phyloP scores from a whole-genome alignment of 1,284 basidiomycete genomes.

The Rhodotorula sp. region DNA sequence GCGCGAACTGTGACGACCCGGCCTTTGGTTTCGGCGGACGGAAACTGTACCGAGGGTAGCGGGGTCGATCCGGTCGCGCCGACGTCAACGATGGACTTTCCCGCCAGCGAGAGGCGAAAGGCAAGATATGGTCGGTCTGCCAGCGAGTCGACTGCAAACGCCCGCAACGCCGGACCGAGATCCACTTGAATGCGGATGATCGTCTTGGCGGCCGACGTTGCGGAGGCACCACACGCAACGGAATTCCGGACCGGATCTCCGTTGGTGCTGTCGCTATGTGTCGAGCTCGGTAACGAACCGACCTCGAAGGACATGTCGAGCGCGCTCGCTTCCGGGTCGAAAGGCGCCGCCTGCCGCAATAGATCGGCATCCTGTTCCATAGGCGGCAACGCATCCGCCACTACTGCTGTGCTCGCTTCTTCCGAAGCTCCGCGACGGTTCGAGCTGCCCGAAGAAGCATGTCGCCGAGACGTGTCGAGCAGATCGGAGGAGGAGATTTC shows the following conservation, averaged over 20 bases:
- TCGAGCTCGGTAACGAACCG: no score
- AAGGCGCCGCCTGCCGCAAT: conserved; percentile 4
- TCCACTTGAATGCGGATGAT: neutral
- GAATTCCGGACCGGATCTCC: neutral
- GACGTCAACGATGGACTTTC: neutral
- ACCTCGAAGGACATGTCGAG: neutral
- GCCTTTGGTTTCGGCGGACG: conserved; percentile 4
- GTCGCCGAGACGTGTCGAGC: neutral
- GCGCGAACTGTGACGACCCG: conserved; percentile 11
- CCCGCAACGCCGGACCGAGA: neutral
- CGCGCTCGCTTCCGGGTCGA: neutral
- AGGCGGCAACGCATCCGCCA: neutral
- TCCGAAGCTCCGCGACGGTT: neutral
- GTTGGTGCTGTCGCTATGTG: neutral
- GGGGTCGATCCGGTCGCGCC: neutral
- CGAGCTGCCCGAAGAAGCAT: neutral
- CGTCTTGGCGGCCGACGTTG: neutral
- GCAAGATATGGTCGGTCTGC: conserved; percentile 1
- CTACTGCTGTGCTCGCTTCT: neutral
- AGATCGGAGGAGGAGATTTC: neutral
- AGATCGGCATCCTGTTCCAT: conserved; percentile 11
- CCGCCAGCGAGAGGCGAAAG: neutral
- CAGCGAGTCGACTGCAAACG: neutral
- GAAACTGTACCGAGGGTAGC: conserved; percentile 4
- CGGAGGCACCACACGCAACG: no score